phyloP scores from a whole-genome alignment of 768 basidiomycete genomes.

The Mycena kentingensis region DNA sequence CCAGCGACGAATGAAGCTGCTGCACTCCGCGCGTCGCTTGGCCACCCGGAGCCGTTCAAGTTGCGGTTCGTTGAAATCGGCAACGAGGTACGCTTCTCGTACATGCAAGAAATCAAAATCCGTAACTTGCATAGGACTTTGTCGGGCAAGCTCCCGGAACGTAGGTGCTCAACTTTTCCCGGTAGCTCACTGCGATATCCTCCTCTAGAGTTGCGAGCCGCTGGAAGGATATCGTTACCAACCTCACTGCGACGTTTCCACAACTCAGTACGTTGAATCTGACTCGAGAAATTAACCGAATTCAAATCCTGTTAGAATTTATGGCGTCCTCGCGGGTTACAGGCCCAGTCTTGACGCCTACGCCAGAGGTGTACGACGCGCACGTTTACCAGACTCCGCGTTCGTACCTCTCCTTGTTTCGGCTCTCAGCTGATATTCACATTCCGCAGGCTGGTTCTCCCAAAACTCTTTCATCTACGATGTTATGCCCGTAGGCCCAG shows the following conservation, averaged over 20 bases:
- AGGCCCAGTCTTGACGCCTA: conserved; percentile 40
- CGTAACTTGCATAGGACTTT: too few species aligned
- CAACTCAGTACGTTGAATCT: conserved; percentile 42
- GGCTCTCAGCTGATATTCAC: background rate
- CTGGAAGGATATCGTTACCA: conserved; percentile 53
- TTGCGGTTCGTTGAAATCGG: conserved; percentile 55
- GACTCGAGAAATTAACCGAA: background rate
- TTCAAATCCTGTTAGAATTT: conserved; percentile 41
- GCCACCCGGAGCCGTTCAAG: conserved; percentile 54
- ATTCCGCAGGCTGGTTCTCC: conserved; percentile 39
- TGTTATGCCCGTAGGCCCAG: conserved; percentile 30
- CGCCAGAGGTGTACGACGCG: conserved; percentile 54
- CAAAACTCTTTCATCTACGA: conserved; percentile 44
- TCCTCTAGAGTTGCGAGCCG: conserved; percentile 44
- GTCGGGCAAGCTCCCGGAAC: conserved; percentile 40
- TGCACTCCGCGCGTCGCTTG: conserved; percentile 54
- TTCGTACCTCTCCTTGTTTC: too few species aligned
- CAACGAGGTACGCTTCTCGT: conserved; percentile 48
- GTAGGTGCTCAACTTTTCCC: background rate
- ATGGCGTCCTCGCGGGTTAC: conserved; percentile 48
- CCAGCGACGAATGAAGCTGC: conserved; percentile 44
- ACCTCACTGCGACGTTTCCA: conserved; percentile 51
- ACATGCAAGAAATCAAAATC: background rate
- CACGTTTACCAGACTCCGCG: conserved; percentile 64
- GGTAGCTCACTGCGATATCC: too few species aligned